Percentiles rank a stretch among this genome's conserved stretches.
phyloP scores from a whole-genome alignment of 2,329 filamentous ascomycete genomes.

The Fusarium haematococcum region DNA sequence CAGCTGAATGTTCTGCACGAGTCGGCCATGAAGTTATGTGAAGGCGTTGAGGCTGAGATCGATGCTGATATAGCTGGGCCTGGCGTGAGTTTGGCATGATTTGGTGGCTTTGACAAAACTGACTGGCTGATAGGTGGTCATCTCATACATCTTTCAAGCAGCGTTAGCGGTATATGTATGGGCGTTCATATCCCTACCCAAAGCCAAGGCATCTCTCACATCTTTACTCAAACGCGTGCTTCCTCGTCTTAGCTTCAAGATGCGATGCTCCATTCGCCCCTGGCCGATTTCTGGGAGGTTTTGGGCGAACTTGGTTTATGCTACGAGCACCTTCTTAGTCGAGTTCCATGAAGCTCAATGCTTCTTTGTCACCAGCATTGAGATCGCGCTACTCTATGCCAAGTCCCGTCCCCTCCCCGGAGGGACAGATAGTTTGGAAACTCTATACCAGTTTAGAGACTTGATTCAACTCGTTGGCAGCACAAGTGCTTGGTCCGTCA shows the following conservation, averaged over 20 bases:
- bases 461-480: not conserved
- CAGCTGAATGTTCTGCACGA: conserved; percentile 6
- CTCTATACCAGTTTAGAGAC: not conserved
- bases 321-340: conserved; percentile 15
- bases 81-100: not conserved
- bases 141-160: conserved; percentile 21
- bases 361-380: conserved; percentile 16
- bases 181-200: not conserved
- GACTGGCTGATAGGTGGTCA: not conserved
- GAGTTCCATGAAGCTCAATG: conserved; percentile 30
- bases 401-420: not conserved
- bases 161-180: conserved; percentile 14
- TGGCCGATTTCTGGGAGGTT: not conserved
- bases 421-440: conserved; percentile 9
- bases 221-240: not conserved
- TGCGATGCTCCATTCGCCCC: not conserved
- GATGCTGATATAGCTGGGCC: conserved; percentile 25
- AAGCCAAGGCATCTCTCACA: too few relatives aligned
- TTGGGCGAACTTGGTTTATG: not conserved
- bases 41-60: conserved; percentile 2
- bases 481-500: conserved; percentile 17
- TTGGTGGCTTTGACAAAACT: not conserved
- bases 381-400: not conserved
- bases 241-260: accelerated
- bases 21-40: not conserved